These are phyloP conservation scores for Arabidopsis thaliana DNA, from an alignment of 345 rosid genomes.

Conservation along the genomic window TAIR10.1 NC_003071.7:672501-673000, in stretches of 20 bases:
- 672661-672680: constrained; percentile 43
- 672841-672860: constrained; percentile 54
- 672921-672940: constrained; percentile 38
- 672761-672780: background rate
- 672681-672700: background rate
- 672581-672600: constrained; percentile 58
- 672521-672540: constrained; percentile 10
- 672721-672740: constrained; percentile 38
- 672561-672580: constrained; percentile 30
- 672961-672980: background rate
- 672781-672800: background rate
- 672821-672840: constrained; percentile 53
- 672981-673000: background rate
- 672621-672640: constrained; percentile 86
- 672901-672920: constrained; percentile 41
- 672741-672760: constrained; percentile 45
- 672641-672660: constrained; percentile 72
- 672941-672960: background rate
- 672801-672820: constrained; percentile 42
- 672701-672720: background rate
- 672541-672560: background rate
- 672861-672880: constrained; percentile 11
- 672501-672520: constrained; percentile 59
- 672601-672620: constrained; percentile 96
- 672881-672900: constrained; percentile 15